Evolutionary conservation across 768 basidiomycete species (phyloP), one percentile per base, ranked within the genome.

Genomic region (Mrakia blollopis): DNA sequence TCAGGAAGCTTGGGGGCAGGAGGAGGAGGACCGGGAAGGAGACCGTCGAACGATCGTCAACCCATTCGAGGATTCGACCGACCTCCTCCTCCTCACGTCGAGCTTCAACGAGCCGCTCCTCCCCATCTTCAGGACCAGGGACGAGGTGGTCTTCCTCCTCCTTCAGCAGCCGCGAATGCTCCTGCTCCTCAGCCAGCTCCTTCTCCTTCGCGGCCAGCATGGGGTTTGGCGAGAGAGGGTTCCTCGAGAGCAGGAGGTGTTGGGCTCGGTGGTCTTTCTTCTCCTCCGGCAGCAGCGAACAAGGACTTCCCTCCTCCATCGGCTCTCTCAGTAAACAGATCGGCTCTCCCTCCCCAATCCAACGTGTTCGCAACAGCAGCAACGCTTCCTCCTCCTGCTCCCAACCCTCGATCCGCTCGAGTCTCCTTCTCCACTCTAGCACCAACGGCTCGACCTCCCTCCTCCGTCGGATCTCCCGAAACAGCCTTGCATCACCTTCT

Each of bases 101-200:
- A 68, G 28, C n/a, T 30, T n/a, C 52, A n/a, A 30, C 62, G 73
- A 68, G 11, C n/a, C 21, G 54, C 65, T 21, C 77, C 77, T 28
- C 77, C 77, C n/a, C 77, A 78, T 28, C 60, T 74, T 11, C n/a
- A n/a, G n/a, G 72, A 68, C 1, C 57, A 57, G 28, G 65, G 65
- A n/a, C 35, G 65, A 6, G 65, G 35, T 23, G 65, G 32, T 0
- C 50, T 50, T 52, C 50, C 50, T 41, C 69, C 69, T 39, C 28
- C 69, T 16, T 7, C 47, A 21, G n/a, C 57, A 47, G 23, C 39
- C 28, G 30, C 70, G 25, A 11, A 21, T 21, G 47, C 47, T 28
- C 23, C 44, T 1, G 47, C 14, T 72, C 50, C 21, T 32, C 70
- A 52, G 28, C 21, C 70, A 21, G 70, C 70, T 25, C 65, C 65